Evolutionary conservation across 345 rosid species (phyloP).

Genomic region (Corchorus capsularis): DNA sequence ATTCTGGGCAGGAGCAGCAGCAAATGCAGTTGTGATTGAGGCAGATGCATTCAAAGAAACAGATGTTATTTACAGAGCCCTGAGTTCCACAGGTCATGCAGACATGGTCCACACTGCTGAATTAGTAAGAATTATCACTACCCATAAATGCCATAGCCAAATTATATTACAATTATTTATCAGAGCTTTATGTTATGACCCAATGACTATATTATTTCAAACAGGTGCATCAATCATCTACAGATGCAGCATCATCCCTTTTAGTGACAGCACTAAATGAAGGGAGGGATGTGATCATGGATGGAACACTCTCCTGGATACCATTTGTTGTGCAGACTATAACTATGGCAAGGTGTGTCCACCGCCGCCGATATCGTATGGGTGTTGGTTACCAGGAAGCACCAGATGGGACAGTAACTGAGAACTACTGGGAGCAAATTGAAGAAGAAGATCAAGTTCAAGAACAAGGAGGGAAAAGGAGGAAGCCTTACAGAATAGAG

Average conservation of each 20-base stretch:
- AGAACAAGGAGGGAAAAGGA: conserved; percentile 46
- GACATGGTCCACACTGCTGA: conserved; percentile 93
- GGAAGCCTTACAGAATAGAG: conserved; percentile 92
- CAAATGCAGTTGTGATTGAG: conserved; percentile 79
- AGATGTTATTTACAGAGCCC: conserved; percentile 88
- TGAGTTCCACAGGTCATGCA: conserved; percentile 82
- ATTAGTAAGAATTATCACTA: conserved; percentile 46
- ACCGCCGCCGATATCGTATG: conserved; percentile 81
- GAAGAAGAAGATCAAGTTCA: conserved; percentile 54
- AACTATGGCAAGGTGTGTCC: conserved; percentile 89
- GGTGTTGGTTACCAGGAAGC: conserved; percentile 72
- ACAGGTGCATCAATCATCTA: conserved; percentile 95
- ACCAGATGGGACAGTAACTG: conserved; percentile 64
- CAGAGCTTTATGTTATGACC: neutral
- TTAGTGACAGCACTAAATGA: conserved; percentile 90
- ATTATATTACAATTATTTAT: neutral
- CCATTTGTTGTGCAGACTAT: conserved; percentile 88
- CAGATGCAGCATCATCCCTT: conserved; percentile 92
- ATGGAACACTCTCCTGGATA: conserved; percentile 90
- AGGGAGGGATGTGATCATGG: conserved; percentile 95
- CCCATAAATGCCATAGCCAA: neutral
- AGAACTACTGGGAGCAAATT: conserved; percentile 80
- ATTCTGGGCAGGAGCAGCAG: conserved; percentile 81
- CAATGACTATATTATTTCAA: conserved; percentile 4
- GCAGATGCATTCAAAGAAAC: conserved; percentile 97